phyloP scores from a whole-genome alignment of 306 rosid genomes.

The Echinosophora koreensis region DNA sequence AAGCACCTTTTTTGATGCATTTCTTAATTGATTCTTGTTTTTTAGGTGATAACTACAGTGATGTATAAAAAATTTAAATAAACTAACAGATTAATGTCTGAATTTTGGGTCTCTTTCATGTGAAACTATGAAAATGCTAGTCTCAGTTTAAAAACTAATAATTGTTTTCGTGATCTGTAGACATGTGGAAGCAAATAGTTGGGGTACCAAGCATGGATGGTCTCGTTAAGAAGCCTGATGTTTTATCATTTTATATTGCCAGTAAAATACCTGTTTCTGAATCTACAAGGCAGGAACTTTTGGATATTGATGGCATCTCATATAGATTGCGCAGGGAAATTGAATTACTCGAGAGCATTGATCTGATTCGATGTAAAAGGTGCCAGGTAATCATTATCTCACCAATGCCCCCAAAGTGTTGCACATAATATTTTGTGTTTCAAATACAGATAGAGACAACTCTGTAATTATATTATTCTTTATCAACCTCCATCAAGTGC shows the following conservation, averaged over 20 bases:
- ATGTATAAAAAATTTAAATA: conserved; percentile 24
- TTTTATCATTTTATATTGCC: conserved; percentile 86
- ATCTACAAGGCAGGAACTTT: conserved; percentile 94
- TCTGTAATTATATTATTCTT: background rate
- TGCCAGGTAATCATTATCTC: conserved; percentile 66
- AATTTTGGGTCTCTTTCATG: conserved; percentile 12
- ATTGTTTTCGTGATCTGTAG: conserved; percentile 58
- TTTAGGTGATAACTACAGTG: background rate
- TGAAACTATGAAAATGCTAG: conserved; percentile 32
- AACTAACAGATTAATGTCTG: conserved; percentile 19
- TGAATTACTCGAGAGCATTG: conserved; percentile 84
- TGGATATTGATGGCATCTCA: conserved; percentile 87
- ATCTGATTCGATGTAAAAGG: conserved; percentile 77
- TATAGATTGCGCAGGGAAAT: conserved; percentile 95
- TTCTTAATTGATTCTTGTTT: background rate
- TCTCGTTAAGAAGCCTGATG: conserved; percentile 81
- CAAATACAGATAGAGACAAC: background rate
- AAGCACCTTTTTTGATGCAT: background rate
- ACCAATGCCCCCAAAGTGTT: conserved; percentile 22
- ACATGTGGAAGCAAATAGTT: conserved; percentile 90
- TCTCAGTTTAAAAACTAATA: conserved; percentile 27
- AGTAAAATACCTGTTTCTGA: conserved; percentile 97
- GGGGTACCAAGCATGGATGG: conserved; percentile 85
- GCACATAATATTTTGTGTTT: conserved; percentile 12
- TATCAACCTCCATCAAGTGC: conserved; percentile 34